These are phyloP conservation scores for Trametes maxima DNA, from an alignment of 768 basidiomycete genomes.

Conservation along the genomic window DNA sequence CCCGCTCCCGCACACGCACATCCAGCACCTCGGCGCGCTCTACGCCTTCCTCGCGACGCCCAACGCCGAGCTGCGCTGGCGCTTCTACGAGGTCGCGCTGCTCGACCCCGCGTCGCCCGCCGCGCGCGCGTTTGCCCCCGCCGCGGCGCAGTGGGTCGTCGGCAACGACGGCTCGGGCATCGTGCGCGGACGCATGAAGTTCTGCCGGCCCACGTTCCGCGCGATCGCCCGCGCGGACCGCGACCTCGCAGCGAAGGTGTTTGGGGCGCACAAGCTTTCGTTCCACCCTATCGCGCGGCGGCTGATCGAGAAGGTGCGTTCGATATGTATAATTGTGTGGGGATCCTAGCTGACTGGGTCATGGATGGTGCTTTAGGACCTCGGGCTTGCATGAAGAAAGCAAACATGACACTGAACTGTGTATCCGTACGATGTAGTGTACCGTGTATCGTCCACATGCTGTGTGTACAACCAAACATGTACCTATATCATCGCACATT, in stretches of 20 bases:
- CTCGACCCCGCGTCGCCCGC: slow-evolving; percentile 48
- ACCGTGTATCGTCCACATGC: neutral
- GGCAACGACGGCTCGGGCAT: slow-evolving; percentile 58
- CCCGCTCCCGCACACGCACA: slow-evolving; percentile 60
- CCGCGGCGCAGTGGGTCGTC: slow-evolving; percentile 69
- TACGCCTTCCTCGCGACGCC: slow-evolving; percentile 55
- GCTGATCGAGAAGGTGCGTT: slow-evolving; percentile 71
- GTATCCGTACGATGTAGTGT: slow-evolving; percentile 9
- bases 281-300: slow-evolving; percentile 82
- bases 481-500: slow-evolving; percentile 9
- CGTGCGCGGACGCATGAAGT: slow-evolving; percentile 84
- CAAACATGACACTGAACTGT: neutral
- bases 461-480: slow-evolving; percentile 3
- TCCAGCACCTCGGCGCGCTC: slow-evolving; percentile 56
- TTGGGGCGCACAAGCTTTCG: slow-evolving; percentile 45
- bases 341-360: neutral
- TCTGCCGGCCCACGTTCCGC: slow-evolving; percentile 71
- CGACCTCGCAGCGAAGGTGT: slow-evolving; percentile 53
- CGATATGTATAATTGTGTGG: neutral
- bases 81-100: slow-evolving; percentile 78
- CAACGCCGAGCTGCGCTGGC: slow-evolving; percentile 77
- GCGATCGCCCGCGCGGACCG: slow-evolving; percentile 55
- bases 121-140: slow-evolving; percentile 51
- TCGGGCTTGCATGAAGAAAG: slow-evolving; percentile 19
- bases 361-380: slow-evolving; percentile 9